Conservation (phyloP, 805 yeast species). For the Peterozyma toletana region DNA sequence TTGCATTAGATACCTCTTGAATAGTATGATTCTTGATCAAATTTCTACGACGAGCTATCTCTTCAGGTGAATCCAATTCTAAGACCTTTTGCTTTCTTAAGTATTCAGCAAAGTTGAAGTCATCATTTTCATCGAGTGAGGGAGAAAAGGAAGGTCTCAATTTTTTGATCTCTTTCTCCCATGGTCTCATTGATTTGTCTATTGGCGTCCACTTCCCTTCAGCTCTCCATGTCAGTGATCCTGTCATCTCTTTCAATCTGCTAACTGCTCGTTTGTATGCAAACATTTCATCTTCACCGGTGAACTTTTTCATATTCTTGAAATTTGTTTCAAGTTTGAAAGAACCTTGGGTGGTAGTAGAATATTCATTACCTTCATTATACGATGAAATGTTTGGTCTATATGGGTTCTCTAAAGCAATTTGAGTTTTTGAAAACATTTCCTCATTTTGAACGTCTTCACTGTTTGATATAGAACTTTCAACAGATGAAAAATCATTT, state of each 20-base stretch:
- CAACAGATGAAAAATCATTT: conserved; percentile 2
- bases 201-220: conserved; percentile 49
- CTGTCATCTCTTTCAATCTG: conserved; percentile 38
- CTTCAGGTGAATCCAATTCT: conserved; percentile 6
- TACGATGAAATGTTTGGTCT: conserved; percentile 64
- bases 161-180: conserved; percentile 31
- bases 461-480: conserved; percentile 13
- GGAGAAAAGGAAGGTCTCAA: neutral
- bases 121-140: neutral
- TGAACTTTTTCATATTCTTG: conserved; percentile 46
- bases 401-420: conserved; percentile 56
- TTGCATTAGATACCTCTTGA: conserved; percentile 7
- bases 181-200: conserved; percentile 43
- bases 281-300: conserved; percentile 73
- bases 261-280: conserved; percentile 69
- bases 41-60: neutral
- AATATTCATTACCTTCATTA: conserved; percentile 36
- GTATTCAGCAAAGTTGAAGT: neutral
- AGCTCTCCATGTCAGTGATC: conserved; percentile 36
- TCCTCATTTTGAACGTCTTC: conserved; percentile 53
- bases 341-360: conserved; percentile 6
- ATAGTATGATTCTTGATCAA: neutral
- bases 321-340: conserved; percentile 26
- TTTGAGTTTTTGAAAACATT: conserved; percentile 57
- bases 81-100: conserved; percentile 6